Percentiles rank a stretch among this genome's conserved stretches.
Conservation (phyloP, 2,329 filamentous ascomycete genomes). For the Microcyclospora pomicola region DNA sequence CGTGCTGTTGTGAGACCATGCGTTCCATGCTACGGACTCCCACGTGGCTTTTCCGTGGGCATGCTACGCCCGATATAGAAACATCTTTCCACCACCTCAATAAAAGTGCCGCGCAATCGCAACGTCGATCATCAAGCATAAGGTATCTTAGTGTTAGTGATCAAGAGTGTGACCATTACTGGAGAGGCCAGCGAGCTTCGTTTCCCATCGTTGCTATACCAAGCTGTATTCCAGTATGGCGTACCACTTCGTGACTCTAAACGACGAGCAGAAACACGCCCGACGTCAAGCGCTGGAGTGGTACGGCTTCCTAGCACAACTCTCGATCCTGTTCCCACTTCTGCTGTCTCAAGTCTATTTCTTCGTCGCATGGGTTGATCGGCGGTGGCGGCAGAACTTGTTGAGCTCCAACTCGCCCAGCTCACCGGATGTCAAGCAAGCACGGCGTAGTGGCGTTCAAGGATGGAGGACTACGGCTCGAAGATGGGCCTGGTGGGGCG, state of each 20-base stretch:
- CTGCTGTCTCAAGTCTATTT: constrained; percentile 29
- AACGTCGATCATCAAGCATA: no score
- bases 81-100: no score
- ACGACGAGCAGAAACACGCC: constrained; percentile 34
- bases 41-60: no score
- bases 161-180: no score
- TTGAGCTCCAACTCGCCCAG: constrained; percentile 22
- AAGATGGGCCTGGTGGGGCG: constrained; percentile 22
- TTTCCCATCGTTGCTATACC: no score
- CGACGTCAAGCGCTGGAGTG: constrained; percentile 40
- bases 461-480: constrained; percentile 7
- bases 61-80: no score
- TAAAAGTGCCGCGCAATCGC: no score
- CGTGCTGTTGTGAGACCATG: no score
- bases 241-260: constrained; percentile 41
- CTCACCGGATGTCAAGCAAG: constrained; percentile 27
- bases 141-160: no score
- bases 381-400: constrained; percentile 5
- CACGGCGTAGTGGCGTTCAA: constrained; percentile 6
- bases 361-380: constrained; percentile 21
- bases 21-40: no score
- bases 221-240: constrained; percentile 3
- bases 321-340: constrained; percentile 36
- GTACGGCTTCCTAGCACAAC: constrained; percentile 42
- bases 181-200: no score